Evolutionary conservation across 148 eudicot species (phyloP), one percentile per base, ranked within the genome.

Genomic region (Salicornia ramosissima): DNA sequence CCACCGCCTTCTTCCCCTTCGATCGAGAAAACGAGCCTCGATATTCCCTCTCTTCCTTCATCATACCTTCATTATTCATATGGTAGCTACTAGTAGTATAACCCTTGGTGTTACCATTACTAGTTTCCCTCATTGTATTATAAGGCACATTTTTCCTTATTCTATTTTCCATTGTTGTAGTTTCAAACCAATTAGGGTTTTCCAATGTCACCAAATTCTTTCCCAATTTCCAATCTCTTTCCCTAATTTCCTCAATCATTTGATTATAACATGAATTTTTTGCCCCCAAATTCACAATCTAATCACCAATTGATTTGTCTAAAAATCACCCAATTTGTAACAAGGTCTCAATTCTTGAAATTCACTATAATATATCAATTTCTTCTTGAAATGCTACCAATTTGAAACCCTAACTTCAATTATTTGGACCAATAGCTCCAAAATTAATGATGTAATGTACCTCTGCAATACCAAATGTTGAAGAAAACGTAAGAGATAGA

Each of bases 241-340:
- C 69, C 25, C 40, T 53, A 7, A 67, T 72, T 42, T 77, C 68
- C 18, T 47, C 26, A 21, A 77, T 71, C 80, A 78, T 78, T 53
- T 72, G 64, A 60, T 11, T 25, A 29, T 45, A 8, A 36, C 40
- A 36, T 8, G 4, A 36, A 36, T n/a, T n/a, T n/a, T n/a, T n/a
- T n/a, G n/a, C n/a, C n/a, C n/a, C n/a, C n/a, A n/a, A n/a, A n/a
- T n/a, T n/a, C n/a, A n/a, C n/a, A n/a, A n/a, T n/a, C n/a, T n/a
- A n/a, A n/a, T n/a, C n/a, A n/a, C n/a, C n/a, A n/a, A n/a, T n/a
- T n/a, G n/a, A n/a, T n/a, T 3, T 4, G 40, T 36, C 8, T 36
- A 36, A 36, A 36, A 8, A 36, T 36, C 5, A 36, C 40, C 40
- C 4, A 36, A 36, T 36, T 3, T 36, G 8, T 36, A n/a, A n/a